phyloP scores from a whole-genome alignment of 148 eudicot genomes.

The Nepenthes gracilis region DNA sequence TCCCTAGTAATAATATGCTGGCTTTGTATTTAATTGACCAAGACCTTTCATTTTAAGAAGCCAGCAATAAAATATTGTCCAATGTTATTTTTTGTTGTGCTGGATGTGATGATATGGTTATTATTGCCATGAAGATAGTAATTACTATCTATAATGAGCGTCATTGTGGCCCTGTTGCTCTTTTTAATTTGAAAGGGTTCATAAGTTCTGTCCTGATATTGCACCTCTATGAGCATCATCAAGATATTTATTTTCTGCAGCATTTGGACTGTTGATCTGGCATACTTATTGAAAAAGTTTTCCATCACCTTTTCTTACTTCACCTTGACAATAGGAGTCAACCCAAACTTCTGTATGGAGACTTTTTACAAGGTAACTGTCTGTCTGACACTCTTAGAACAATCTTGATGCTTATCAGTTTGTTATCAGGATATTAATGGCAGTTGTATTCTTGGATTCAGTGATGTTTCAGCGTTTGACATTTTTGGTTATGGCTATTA shows the following conservation, averaged over 20 bases:
- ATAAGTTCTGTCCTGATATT: no score
- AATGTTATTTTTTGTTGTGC: no score
- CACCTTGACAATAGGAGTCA: constrained; percentile 94
- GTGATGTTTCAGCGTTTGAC: background rate
- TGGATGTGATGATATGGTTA: no score
- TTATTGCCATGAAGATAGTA: no score
- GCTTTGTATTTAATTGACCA: no score
- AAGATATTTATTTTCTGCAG: constrained; percentile 29
- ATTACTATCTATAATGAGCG: no score
- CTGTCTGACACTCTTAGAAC: background rate
- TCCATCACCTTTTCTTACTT: constrained; percentile 76
- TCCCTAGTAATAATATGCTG: no score
- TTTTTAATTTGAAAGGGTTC: no score
- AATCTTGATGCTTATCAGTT: background rate
- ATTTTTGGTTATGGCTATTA: background rate
- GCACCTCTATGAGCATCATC: background rate
- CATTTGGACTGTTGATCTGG: constrained; percentile 98
- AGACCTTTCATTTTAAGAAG: no score
- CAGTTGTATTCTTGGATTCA: background rate
- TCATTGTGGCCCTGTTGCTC: no score
- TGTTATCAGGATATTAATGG: background rate
- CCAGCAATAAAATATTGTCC: no score
- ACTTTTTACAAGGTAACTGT: constrained; percentile 70
- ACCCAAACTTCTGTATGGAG: constrained; percentile 81
- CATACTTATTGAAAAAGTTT: constrained; percentile 73